These are phyloP conservation scores for Grifola frondosa DNA, from an alignment of 1,284 basidiomycete species.

Conservation along the genomic window DNA sequence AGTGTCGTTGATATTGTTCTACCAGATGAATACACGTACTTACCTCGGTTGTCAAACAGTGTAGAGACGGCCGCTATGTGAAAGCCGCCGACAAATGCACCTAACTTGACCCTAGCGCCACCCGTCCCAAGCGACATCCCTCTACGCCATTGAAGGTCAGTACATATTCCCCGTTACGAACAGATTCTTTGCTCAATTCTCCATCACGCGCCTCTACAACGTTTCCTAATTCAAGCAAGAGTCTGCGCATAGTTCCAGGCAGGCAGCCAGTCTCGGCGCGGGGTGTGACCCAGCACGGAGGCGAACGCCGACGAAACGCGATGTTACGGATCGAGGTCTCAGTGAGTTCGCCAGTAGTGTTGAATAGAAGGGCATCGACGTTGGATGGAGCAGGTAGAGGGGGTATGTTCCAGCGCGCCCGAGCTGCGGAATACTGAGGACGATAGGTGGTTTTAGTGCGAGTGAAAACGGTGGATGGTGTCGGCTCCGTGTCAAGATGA, in stretches of 20 bases:
- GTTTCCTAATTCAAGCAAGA: slow-evolving; percentile 58
- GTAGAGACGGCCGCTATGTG: too few relatives aligned
- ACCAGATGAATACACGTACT: too few relatives aligned
- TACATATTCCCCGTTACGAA: slow-evolving; percentile 60
- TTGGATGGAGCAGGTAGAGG: slow-evolving; percentile 26
- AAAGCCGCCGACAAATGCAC: too few relatives aligned
- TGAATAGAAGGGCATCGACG: slow-evolving; percentile 66
- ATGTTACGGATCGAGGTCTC: slow-evolving; percentile 72
- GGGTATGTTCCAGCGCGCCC: slow-evolving; percentile 49
- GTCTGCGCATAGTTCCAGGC: slow-evolving; percentile 64
- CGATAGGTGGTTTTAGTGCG: slow-evolving; percentile 69
- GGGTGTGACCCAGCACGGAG: slow-evolving; percentile 64
- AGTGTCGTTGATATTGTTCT: too few relatives aligned
- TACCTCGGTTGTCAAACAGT: too few relatives aligned
- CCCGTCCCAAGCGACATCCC: slow-evolving; percentile 55
- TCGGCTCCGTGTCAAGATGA: slow-evolving; percentile 53
- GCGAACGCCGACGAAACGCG: slow-evolving; percentile 45
- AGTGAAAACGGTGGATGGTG: slow-evolving; percentile 55
- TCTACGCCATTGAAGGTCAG: slow-evolving; percentile 70
- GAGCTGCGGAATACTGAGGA: slow-evolving; percentile 57
- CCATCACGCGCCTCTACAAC: slow-evolving; percentile 46
- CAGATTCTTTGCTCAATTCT: slow-evolving; percentile 40
- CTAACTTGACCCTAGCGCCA: too few relatives aligned
- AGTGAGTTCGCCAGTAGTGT: slow-evolving; percentile 46
- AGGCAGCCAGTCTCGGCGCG: slow-evolving; percentile 58